Percentiles rank a stretch among this genome's conserved stretches.
Evolutionary conservation across 2,329 filamentous ascomycete genomes (phyloP).

Genomic region (Graphium sp.): DNA sequence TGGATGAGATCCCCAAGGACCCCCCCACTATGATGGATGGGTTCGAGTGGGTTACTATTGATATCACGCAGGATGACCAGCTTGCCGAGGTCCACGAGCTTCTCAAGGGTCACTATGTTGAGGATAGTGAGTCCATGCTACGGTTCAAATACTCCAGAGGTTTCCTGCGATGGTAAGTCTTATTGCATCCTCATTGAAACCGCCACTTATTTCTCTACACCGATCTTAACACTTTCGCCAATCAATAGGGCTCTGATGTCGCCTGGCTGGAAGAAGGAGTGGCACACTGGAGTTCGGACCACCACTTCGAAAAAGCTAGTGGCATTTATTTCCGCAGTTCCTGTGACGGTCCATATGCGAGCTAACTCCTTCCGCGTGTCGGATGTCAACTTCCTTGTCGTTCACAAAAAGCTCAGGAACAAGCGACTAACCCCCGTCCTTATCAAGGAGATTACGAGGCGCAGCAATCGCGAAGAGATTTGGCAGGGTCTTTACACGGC

Average conservation of each 20-base stretch:
- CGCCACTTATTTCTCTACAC: not conserved
- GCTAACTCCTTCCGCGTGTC: conserved; percentile 59
- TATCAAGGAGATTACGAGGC: conserved; percentile 93
- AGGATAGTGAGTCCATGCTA: conserved; percentile 94
- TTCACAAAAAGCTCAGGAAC: conserved; percentile 92
- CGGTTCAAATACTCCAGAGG: conserved; percentile 87
- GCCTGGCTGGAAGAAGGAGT: conserved; percentile 83
- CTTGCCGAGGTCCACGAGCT: conserved; percentile 85
- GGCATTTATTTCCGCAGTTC: conserved; percentile 90
- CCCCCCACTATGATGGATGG: conserved; percentile 60
- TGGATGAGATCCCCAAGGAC: conserved; percentile 63
- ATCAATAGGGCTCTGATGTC: conserved; percentile 71
- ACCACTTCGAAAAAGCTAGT: conserved; percentile 72
- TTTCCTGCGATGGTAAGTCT: conserved; percentile 68
- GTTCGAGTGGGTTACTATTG: conserved; percentile 90
- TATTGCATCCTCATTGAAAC: not conserved
- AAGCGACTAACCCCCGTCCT: conserved; percentile 87
- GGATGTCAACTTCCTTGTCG: conserved; percentile 95
- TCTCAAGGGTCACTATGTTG: conserved; percentile 86
- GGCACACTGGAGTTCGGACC: conserved; percentile 88
- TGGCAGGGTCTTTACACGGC: conserved; percentile 96
- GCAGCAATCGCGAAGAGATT: conserved; percentile 71
- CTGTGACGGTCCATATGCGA: conserved; percentile 67
- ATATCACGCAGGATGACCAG: conserved; percentile 61
- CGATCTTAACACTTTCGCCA: too few relatives aligned